Conservation (phyloP, 176 grass and related monocot species). For the Paspalum vaginatum region DNA sequence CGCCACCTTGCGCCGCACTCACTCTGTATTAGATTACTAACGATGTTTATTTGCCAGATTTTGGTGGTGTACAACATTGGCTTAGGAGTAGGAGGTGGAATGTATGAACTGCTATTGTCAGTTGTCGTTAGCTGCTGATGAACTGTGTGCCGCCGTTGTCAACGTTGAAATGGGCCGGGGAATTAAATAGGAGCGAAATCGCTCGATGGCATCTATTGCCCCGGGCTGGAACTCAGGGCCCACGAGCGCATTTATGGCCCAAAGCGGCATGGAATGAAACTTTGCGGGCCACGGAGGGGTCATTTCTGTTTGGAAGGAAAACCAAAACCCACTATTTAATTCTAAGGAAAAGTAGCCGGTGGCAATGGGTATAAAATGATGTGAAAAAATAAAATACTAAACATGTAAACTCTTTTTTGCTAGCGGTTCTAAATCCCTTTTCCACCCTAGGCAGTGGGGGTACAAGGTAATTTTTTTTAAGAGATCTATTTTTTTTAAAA, state of each 20-base stretch:
- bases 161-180: background rate
- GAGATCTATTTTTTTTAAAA: no score
- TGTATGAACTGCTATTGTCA: background rate
- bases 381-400: no score
- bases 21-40: background rate
- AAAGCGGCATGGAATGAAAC: background rate
- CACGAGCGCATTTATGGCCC: background rate
- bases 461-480: no score
- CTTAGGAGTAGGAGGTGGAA: background rate
- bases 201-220: background rate
- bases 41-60: constrained; percentile 12
- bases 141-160: background rate
- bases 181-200: background rate
- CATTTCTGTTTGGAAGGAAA: no score
- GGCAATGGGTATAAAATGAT: no score
- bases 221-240: background rate
- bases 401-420: no score
- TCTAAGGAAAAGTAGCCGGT: no score
- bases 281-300: background rate
- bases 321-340: no score
- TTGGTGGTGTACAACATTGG: background rate
- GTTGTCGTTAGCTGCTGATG: background rate
- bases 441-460: no score
- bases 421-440: no score
- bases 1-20: background rate